Percentiles rank a stretch among this genome's conserved stretches.
Evolutionary conservation across 768 basidiomycete species (phyloP).

Genomic region (Plicaturopsis crispa): DNA sequence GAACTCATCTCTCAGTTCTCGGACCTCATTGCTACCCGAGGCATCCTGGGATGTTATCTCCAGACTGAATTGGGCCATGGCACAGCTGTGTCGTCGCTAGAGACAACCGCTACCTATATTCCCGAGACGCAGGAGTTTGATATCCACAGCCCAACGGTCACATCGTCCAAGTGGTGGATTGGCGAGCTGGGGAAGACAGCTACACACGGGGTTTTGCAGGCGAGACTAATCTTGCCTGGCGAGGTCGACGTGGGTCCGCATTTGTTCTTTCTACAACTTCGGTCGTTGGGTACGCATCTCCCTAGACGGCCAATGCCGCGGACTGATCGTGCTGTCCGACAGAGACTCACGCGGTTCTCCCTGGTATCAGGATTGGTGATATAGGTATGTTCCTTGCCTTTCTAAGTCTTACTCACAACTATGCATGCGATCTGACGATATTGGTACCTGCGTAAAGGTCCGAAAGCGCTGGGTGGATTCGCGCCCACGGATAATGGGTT

Average conservation of each 20-base stretch:
- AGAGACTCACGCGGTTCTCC: conserved; percentile 56
- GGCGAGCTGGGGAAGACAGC: conserved; percentile 66
- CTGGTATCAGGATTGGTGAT: conserved; percentile 61
- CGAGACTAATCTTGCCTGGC: conserved; percentile 58
- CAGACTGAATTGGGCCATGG: conserved; percentile 81
- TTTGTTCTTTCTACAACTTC: conserved; percentile 65
- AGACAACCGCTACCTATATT: conserved; percentile 75
- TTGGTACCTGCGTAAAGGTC: conserved; percentile 29
- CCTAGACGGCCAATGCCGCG: conserved; percentile 1
- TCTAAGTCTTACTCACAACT: background rate
- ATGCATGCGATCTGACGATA: too few relatives aligned
- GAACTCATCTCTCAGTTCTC: conserved; percentile 46
- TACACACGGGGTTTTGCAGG: conserved; percentile 72
- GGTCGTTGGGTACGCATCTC: conserved; percentile 44
- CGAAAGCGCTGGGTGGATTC: conserved; percentile 46
- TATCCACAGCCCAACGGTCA: conserved; percentile 67
- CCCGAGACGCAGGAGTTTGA: conserved; percentile 62
- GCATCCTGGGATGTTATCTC: conserved; percentile 64
- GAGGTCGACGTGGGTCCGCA: conserved; percentile 64
- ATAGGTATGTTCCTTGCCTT: conserved; percentile 35
- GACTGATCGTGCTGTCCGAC: background rate
- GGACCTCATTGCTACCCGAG: conserved; percentile 39
- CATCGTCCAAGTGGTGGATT: conserved; percentile 81
- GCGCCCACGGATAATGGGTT: conserved; percentile 60
- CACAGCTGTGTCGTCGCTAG: conserved; percentile 57